Percentiles rank a stretch among this genome's conserved stretches.
Evolutionary conservation across 2,329 filamentous ascomycete genomes (phyloP).

Genomic region (Xylariomycetidae sp.): DNA sequence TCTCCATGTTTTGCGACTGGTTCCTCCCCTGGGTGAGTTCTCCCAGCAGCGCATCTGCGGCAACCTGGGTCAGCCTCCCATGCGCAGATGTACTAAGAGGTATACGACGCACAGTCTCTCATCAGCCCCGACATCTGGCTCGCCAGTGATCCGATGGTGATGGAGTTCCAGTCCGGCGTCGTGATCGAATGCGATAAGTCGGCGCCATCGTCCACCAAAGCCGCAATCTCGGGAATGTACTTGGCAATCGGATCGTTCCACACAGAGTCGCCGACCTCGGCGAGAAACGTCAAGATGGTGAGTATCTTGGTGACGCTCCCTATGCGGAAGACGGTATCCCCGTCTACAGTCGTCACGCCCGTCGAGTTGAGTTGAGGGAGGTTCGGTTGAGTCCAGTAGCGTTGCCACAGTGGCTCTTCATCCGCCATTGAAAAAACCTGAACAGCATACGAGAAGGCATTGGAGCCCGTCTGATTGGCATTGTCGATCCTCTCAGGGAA

Average conservation of each 20-base stretch:
- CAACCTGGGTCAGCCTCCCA: too few species aligned
- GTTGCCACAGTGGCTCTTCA: constrained; percentile 20
- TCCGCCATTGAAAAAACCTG: constrained; percentile 26
- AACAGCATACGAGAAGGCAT: constrained; percentile 27
- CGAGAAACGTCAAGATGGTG: constrained; percentile 31
- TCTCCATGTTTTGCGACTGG: constrained; percentile 7
- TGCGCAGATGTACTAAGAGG: too few species aligned
- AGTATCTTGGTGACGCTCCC: constrained; percentile 34
- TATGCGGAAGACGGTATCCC: constrained; percentile 19
- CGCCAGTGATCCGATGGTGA: constrained; percentile 21
- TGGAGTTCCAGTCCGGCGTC: constrained; percentile 20
- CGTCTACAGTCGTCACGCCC: constrained; percentile 20
- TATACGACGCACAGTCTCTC: constrained; percentile 26
- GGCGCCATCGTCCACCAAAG: constrained; percentile 5
- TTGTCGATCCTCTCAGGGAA: constrained; percentile 25
- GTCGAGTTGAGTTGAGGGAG: constrained; percentile 23
- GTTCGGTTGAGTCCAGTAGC: constrained; percentile 26
- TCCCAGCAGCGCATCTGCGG: constrained; percentile 18
- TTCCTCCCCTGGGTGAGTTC: constrained; percentile 18
- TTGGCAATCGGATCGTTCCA: constrained; percentile 35
- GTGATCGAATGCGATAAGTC: constrained; percentile 21
- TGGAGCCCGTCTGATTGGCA: constrained; percentile 20
- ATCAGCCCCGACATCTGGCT: constrained; percentile 28
- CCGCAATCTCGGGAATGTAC: constrained; percentile 33
- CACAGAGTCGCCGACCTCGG: constrained; percentile 27